Base-by-base conservation (phyloP, 202 grass and related monocot genomes). In the Zizania palustris region DNA sequence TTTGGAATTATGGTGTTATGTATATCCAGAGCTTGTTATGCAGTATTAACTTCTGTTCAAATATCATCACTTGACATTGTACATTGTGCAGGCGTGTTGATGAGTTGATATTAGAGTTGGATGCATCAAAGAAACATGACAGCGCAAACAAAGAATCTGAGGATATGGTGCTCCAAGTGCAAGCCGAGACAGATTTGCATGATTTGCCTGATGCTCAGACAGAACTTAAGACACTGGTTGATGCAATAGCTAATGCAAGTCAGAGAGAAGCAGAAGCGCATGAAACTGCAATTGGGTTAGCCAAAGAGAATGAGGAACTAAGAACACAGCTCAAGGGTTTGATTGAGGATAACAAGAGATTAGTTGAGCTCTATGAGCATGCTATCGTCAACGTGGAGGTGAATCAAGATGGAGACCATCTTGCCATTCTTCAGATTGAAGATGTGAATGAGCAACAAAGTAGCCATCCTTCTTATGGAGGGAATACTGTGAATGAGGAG, bases 211-310 rank as follows among this genome's bases (percentile, higher is more conserved):
- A 96, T 87, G 69, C 89, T 78, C 91, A 97, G 84, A 84, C 79
- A 20, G 91, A 95, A 75, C 85, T 99, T 45, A 95, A 95, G 81
- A 90, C 89, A 21, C 81, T 99, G 81, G 96, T 99, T 67, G 89
- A 92, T 20, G 92, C 87, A 87, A 99, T 99, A 92, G 74, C 96
- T 73, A 83, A 83, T 69, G 96, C 89, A 61, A 99, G 96, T 84
- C 89, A 99, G 82, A 76, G 92, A 87, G 96, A 99, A 83, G 96
- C 92, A 34, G 89, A 89, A 88, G 92, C 95, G 72, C 95, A 95
- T 80, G 95, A 98, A 98, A 92, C 65, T 46, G 88, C 89, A 34
- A 99, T 99, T 72, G 83, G 77, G 65, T 87, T 99, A 66, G 72
- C 87, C 67, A 92, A 90, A 81, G 96, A 93, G 78, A 99, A 99